Evolutionary conservation across 177 flowering plant genomes (phyloP), one percentile per base, ranked within the genome.

Genomic region (Vitis hybrid): DNA sequence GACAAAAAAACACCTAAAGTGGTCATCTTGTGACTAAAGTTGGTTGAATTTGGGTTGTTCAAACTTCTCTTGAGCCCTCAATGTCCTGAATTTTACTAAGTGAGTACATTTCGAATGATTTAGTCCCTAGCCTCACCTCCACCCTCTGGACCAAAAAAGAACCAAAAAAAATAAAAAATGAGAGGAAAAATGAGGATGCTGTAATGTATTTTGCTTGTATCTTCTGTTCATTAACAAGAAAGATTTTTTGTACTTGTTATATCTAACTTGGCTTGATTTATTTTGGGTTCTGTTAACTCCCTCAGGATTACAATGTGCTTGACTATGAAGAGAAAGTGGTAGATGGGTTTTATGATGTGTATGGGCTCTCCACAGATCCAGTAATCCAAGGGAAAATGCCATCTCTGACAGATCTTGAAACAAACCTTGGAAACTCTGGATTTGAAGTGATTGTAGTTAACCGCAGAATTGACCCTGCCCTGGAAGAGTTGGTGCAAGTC

Each of bases 281-380:
- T 68, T 18, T 66, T 69, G 34, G 65, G 13, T 15, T 11, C 30
- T 67, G 64, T 49, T 56, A 51, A 30, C 66, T 69, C 11, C 10
- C 2, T 67, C 86, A 96, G 99, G 95, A 91, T 70, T 96, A 87
- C 70, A 86, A 82, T 81, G 88, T 92, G 69, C 91, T 96, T 81
- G 98, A 96, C 79, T 96, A 92, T 72, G 89, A 85, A 68, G 97
- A 96, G 74, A 92, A 83, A 77, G 91, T 96, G 34, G 84, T 87
- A 57, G 97, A 96, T 86, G 98, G 98, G n/a, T 96, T 96, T 77
- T 94, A 92, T 76, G 98, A 94, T 82, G 88, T 91, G 51, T 89
- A 81, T 81, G 85, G 89, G 6, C 81, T 88, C 67, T 78, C 89
- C 50, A 70, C 81, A 10, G 88, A 86, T 79, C 79, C 85, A 56